These are phyloP conservation scores for Astraeus odoratus DNA, from an alignment of 768 basidiomycete species.

Conservation along the genomic window DNA sequence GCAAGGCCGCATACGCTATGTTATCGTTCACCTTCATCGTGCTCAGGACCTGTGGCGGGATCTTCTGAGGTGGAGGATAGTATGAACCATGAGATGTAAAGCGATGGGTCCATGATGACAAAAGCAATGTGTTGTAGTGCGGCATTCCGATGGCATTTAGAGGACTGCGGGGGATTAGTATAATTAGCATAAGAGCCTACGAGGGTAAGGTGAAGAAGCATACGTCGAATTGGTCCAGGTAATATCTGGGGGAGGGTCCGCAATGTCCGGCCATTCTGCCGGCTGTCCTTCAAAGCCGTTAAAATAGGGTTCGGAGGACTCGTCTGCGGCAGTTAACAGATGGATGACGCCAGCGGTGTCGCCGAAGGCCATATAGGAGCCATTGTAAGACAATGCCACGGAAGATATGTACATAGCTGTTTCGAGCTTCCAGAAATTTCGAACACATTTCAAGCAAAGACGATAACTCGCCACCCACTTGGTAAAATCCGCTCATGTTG, in stretches of 20 bases:
- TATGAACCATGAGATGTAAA: slow-evolving; percentile 43
- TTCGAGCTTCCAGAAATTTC: slow-evolving; percentile 44
- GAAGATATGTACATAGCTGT: slow-evolving; percentile 72
- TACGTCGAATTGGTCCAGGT: slow-evolving; percentile 83
- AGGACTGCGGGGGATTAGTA: slow-evolving; percentile 37
- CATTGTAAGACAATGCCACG: slow-evolving; percentile 75
- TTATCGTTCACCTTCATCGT: slow-evolving; percentile 85
- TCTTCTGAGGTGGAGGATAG: slow-evolving; percentile 66
- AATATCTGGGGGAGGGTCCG: slow-evolving; percentile 61
- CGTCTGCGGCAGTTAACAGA: slow-evolving; percentile 69
- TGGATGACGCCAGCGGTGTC: slow-evolving; percentile 83
- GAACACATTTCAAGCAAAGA: neutral
- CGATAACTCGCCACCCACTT: slow-evolving; percentile 38
- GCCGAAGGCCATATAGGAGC: slow-evolving; percentile 89
- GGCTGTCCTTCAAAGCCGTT: slow-evolving; percentile 88
- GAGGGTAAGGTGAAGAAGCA: slow-evolving; percentile 17
- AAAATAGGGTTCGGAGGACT: slow-evolving; percentile 53
- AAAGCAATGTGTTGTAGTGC: slow-evolving; percentile 62
- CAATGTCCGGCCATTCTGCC: slow-evolving; percentile 75
- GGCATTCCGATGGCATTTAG: slow-evolving; percentile 88
- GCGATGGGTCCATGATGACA: slow-evolving; percentile 58
- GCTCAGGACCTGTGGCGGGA: slow-evolving; percentile 71
- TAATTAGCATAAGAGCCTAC: neutral
- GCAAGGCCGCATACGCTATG: slow-evolving; percentile 83
- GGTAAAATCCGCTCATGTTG: slow-evolving; percentile 70